phyloP scores from a whole-genome alignment of 257 asterid species.

The Craterostigma plantagineum region DNA sequence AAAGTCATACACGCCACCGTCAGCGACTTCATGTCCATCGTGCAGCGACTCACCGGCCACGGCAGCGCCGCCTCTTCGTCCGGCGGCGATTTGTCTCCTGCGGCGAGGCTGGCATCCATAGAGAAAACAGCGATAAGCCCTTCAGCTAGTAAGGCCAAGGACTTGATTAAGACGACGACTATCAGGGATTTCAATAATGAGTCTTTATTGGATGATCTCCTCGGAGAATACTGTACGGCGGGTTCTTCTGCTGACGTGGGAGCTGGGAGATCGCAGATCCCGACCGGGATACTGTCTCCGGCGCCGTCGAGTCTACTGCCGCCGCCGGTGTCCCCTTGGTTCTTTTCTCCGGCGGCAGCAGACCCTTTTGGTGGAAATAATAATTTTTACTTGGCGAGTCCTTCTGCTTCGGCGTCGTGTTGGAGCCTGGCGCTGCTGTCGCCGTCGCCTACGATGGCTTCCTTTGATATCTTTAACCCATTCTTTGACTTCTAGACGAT shows the following conservation, averaged over 20 bases:
- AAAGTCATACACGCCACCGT: conserved; percentile 75
- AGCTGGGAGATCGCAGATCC: conserved; percentile 13
- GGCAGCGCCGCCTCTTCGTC: conserved; percentile 9
- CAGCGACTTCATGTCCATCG: conserved; percentile 67
- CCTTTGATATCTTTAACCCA: conserved; percentile 30
- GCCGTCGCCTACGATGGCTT: conserved; percentile 24
- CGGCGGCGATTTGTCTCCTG: conserved; percentile 39
- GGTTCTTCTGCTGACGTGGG: conserved; percentile 14
- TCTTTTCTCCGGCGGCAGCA: conserved; percentile 61
- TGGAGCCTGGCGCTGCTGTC: conserved; percentile 65
- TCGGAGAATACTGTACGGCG: neutral
- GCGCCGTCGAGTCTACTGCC: conserved; percentile 48
- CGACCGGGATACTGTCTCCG: conserved; percentile 75
- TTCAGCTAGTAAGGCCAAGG: conserved; percentile 15
- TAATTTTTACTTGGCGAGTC: conserved; percentile 66
- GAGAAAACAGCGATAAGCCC: conserved; percentile 36
- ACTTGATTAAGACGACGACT: neutral
- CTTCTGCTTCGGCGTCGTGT: conserved; percentile 39
- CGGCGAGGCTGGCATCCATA: conserved; percentile 66
- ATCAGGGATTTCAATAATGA: conserved; percentile 5
- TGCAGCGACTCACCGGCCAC: conserved; percentile 76
- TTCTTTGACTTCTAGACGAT: conserved; percentile 79
- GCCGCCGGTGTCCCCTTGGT: conserved; percentile 50
- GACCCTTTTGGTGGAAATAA: conserved; percentile 27
- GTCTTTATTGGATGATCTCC: conserved; percentile 19